These are phyloP conservation scores for Didymella keratinophila DNA, from an alignment of 2,329 filamentous ascomycete species.

Conservation along the genomic window DNA sequence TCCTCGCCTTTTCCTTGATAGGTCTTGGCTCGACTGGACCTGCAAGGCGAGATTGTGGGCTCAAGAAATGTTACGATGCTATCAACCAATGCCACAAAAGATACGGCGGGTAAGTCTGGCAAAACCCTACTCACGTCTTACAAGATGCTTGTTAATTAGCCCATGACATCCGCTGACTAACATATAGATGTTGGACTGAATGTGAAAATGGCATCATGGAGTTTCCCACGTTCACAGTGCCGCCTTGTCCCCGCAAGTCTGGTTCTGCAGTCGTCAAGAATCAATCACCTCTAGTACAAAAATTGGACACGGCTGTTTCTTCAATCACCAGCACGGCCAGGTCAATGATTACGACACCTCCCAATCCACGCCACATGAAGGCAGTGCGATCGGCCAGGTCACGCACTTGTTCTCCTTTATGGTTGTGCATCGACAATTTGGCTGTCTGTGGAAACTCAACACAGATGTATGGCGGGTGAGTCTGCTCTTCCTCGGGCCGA, in stretches of 20 bases:
- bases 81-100: conserved; percentile 30
- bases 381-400: neutral
- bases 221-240: conserved; percentile 18
- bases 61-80: conserved; percentile 27
- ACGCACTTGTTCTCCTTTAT: conserved; percentile 8
- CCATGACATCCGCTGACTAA: neutral
- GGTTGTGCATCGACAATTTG: conserved; percentile 22
- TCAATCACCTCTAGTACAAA: neutral
- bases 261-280: neutral
- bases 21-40: conserved; percentile 20
- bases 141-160: neutral
- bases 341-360: neutral
- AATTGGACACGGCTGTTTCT: neutral
- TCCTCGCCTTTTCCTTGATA: neutral
- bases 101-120: conserved; percentile 31
- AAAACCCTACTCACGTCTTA: neutral
- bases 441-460: conserved; percentile 10
- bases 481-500: neutral
- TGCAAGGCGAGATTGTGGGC: conserved; percentile 28
- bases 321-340: neutral
- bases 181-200: conserved; percentile 18
- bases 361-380: neutral
- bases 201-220: conserved; percentile 14
- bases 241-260: neutral
- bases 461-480: conserved; percentile 22